Percentiles rank a stretch among this genome's conserved stretches.
Evolutionary conservation across 495 filamentous ascomycete species (phyloP).

Genomic region (Neurospora sp.): DNA sequence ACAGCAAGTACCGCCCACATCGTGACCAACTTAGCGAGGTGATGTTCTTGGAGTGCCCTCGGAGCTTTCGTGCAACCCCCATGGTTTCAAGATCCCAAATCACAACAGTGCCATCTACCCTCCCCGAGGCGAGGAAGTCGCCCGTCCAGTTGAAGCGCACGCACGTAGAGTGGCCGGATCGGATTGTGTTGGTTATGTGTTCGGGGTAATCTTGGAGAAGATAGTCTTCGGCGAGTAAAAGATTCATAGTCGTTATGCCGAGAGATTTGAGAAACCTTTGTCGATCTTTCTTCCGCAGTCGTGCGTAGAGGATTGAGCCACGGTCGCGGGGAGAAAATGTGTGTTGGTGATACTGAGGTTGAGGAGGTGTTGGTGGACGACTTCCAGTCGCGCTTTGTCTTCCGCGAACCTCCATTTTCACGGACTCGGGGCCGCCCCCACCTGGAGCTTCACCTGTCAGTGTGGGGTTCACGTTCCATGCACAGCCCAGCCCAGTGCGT

Average conservation of each 20-base stretch:
- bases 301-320: background rate
- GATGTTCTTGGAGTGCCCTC: constrained; percentile 83
- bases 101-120: constrained; percentile 86
- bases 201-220: constrained; percentile 95
- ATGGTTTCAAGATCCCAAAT: constrained; percentile 97
- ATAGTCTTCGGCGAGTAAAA: constrained; percentile 43
- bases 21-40: constrained; percentile 90
- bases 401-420: background rate
- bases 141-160: constrained; percentile 89
- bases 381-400: background rate
- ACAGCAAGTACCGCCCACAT: constrained; percentile 86
- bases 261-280: background rate
- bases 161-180: constrained; percentile 54
- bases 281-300: constrained; percentile 3
- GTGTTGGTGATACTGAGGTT: background rate
- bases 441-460: background rate
- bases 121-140: constrained; percentile 86
- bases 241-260: constrained; percentile 30
- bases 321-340: background rate
- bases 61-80: constrained; percentile 84
- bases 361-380: background rate
- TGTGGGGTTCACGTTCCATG: background rate
- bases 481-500: background rate
- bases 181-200: constrained; percentile 71
- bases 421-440: background rate